Conservation (phyloP, 345 rosid genomes). For the Conringia planisiliqua region DNA sequence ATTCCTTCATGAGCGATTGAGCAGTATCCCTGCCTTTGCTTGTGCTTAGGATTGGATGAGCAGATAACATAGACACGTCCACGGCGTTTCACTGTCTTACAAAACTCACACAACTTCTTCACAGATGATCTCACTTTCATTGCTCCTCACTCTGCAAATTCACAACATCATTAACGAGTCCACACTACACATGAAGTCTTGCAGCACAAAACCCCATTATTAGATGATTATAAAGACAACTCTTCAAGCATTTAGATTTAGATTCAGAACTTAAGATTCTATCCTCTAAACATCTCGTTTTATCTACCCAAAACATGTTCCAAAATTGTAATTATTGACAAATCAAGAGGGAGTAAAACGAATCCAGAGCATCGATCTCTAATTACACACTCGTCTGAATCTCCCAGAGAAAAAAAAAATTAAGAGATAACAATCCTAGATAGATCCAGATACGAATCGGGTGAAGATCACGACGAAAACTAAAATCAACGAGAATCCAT, state of each 20-base stretch:
- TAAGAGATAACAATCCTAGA: neutral
- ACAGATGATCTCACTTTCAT: conserved; percentile 96
- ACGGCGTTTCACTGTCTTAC: conserved; percentile 78
- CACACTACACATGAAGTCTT: neutral
- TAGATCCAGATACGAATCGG: conserved; percentile 11
- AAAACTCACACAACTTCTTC: conserved; percentile 96
- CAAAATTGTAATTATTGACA: neutral
- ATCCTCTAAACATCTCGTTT: conserved; percentile 4
- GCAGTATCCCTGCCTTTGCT: conserved; percentile 79
- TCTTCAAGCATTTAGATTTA: neutral
- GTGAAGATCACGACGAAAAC: neutral
- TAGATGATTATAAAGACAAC: neutral
- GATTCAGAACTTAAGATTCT: neutral
- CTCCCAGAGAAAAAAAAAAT: neutral
- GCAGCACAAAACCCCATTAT: neutral
- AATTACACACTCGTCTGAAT: neutral
- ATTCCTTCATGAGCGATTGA: conserved; percentile 50
- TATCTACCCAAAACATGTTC: neutral
- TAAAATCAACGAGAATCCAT: neutral
- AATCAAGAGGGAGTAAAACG: neutral
- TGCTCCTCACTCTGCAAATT: conserved; percentile 28
- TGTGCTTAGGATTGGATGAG: conserved; percentile 77
- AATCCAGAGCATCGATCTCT: conserved; percentile 7
- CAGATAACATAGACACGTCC: conserved; percentile 80
- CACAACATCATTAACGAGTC: neutral